A percentile compares a stretch with the other conserved stretches of the same genome.
These are phyloP conservation scores for Pestalotiopsis sp. DNA, from an alignment of 2,329 filamentous ascomycete species.

Conservation along the genomic window DNA sequence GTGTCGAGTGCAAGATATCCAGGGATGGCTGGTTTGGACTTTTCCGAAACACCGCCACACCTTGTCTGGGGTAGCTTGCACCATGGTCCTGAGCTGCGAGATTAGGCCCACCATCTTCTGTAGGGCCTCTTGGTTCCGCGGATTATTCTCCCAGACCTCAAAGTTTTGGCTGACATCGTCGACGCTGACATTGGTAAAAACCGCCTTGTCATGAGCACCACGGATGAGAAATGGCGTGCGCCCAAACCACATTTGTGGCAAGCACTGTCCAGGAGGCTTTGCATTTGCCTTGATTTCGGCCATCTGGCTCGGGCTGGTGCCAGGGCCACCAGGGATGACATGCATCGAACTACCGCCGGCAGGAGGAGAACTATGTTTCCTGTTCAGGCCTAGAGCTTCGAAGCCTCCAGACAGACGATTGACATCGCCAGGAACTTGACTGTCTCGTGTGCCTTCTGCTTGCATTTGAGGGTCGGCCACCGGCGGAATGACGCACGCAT, in stretches of 20 bases:
- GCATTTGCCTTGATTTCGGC: not conserved
- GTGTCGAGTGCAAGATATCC: not conserved
- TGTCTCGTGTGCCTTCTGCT: not conserved
- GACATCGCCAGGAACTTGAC: not conserved
- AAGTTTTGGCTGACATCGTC: not conserved
- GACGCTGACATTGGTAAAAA: not conserved
- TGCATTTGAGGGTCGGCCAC: not conserved
- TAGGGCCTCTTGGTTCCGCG: not conserved
- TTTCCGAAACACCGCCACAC: not conserved
- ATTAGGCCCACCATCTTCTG: not conserved
- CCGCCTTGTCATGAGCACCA: not conserved
- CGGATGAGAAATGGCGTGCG: not conserved
- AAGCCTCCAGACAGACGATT: not conserved
- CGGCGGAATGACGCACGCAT: not conserved
- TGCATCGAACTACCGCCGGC: not conserved
- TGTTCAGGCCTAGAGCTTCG: not conserved
- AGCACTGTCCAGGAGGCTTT: not conserved
- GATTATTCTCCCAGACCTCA: not conserved
- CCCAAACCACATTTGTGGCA: constrained; percentile 3
- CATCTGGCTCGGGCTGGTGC: not conserved
- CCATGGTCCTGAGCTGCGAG: not conserved
- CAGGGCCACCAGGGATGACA: not conserved
- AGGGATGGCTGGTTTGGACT: not conserved
- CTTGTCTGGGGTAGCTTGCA: not conserved
- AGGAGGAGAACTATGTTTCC: not conserved